Conservation (phyloP, 331 rosid species). For the Cydonia oblonga region DNA sequence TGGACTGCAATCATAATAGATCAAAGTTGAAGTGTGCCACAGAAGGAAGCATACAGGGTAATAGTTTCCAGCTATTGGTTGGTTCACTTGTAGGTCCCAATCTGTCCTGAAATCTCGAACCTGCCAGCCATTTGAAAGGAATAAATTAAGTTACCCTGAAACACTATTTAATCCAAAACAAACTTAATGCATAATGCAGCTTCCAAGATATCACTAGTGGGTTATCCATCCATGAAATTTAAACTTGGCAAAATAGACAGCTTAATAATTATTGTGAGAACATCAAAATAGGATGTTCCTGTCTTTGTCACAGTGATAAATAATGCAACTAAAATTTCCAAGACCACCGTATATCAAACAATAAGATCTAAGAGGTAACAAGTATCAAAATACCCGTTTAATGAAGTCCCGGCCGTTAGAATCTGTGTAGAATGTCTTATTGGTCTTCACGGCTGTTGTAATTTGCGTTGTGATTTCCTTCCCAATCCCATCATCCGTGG, state of each 20-base stretch:
- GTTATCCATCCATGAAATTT: background rate
- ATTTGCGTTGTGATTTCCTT: conserved; percentile 28
- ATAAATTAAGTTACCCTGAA: background rate
- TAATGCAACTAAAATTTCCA: background rate
- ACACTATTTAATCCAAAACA: background rate
- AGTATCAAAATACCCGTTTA: conserved; percentile 18
- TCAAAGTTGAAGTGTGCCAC: background rate
- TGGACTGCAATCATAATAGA: background rate
- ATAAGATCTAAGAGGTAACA: background rate
- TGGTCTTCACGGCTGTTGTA: conserved; percentile 20
- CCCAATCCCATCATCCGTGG: conserved; percentile 21
- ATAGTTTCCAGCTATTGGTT: conserved; percentile 35
- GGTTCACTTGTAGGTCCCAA: conserved; percentile 30
- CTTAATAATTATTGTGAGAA: background rate
- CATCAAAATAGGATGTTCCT: background rate
- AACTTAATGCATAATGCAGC: background rate
- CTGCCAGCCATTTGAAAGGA: conserved; percentile 18
- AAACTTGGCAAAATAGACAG: background rate
- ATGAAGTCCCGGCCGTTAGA: conserved; percentile 36
- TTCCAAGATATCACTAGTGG: background rate
- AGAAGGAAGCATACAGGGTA: conserved; percentile 20
- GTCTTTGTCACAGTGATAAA: background rate
- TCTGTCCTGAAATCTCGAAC: conserved; percentile 30
- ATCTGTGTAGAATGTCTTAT: conserved; percentile 26
- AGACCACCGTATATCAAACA: background rate